Evolutionary conservation across 306 rosid species (phyloP), one percentile per base, ranked within the genome.

Genomic region (Cucumis melo): DNA sequence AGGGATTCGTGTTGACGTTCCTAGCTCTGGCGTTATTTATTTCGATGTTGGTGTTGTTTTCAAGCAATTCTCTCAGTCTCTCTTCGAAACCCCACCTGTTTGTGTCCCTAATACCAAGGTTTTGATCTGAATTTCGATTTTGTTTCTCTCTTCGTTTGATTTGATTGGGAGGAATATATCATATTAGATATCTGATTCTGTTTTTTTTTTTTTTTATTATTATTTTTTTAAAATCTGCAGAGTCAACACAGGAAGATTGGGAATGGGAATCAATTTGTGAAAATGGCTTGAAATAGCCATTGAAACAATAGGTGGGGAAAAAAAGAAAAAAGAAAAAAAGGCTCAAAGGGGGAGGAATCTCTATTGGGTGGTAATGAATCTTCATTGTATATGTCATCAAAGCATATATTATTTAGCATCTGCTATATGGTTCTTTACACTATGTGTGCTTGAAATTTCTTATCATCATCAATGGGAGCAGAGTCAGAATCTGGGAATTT

Each of bases 1-100:
- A 77, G 91, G 86, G 20, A 93, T 93, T 72, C 82, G 90, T 16
- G 96, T 93, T n/a, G 98, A 93, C 67, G 68, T 93, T 9, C 98
- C 98, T 0, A 89, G 84, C 78, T 78, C 98, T 8, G 98, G 98
- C 10, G 62, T 89, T 72, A 93, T 93, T 77, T 89, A 91, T 83
- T 91, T 93, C 58, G 91, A 91, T 65, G 97, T 93, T 0, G 98
- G 96, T 19, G 90, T 90, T 48, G 96, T 87, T 48, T 75, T 11
- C 51, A 91, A 91, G 83, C 89, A 86, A 73, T 93, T 91, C 86
- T 78, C 96, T 10, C 64, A 87, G 76, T 89, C 98, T 6, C 92
- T 91, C 9, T 93, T 93, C 66, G 97, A 93, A 64, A 79, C 91
- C 7, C 98, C 97, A 0, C 97, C 92, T 6, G 93, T 83, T 11